Evolutionary conservation across 371 early-diverging fungal genomes (phyloP), one percentile per base, ranked within the genome.

Genomic region (Mortierella sp.): DNA sequence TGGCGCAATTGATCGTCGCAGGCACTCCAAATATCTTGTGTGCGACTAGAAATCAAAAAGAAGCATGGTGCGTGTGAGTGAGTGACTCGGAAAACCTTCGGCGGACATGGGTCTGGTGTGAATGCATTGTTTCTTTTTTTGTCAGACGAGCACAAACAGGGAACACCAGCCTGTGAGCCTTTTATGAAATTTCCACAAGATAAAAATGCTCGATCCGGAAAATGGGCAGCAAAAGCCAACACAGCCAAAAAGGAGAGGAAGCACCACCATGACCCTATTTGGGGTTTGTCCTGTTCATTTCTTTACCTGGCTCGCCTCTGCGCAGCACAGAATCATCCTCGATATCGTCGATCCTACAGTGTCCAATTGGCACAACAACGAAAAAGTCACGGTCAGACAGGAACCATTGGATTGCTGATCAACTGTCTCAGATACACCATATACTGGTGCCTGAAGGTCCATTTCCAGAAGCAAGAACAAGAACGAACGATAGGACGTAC

Each of bases 1-100:
- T 98, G 31, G 97, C 99, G 50, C 95, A 94, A 76, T 98, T 98
- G 78, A 99, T 98, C 19, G 97, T 95, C 76, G 92, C 87, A 16
- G 98, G 94, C 5, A 94, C 86, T 7, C 99, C 99, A 87, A 92
- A 99, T 41, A 98, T 95, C 73, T 95, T 94, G 88, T 99, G 98
- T 1, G 99, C 97, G 29, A 96, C 98, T 88, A 58, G 11, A 55
- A 13, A 40, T 29, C 39, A 64, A 41, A 64, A 6, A 16, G 9
- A 26, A 24, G 41, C 16, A 41, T 2, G 29, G 10, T 11, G 71
- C 24, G 39, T 47, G 3, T 34, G 24, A 39, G 40, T 41, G 58
- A 13, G n/a, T 24, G 19, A 10, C 3, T 37, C 7, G 41, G 19
- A 16, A 29, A 66, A n/a, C n/a, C n/a, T n/a, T n/a, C n/a, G n/a